Percentiles rank a stretch among this genome's conserved stretches.
Conservation (phyloP, 2,329 filamentous ascomycete genomes). For the Apiospora pterosperma region DNA sequence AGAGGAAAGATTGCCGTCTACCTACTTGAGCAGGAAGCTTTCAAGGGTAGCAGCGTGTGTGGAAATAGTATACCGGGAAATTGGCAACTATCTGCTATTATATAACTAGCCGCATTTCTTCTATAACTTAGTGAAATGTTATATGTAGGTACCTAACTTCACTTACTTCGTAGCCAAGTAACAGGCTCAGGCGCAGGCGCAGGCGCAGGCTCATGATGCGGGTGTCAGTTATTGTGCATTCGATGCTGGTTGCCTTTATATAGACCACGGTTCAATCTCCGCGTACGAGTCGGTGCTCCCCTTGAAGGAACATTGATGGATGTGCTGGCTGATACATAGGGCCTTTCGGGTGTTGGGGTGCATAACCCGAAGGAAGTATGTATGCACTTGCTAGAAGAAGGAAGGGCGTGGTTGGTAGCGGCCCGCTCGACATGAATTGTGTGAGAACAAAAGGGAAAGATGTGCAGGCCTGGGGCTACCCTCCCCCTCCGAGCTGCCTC, state of each 20-base stretch:
- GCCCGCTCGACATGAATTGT: conserved; percentile 1
- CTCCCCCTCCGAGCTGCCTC: neutral
- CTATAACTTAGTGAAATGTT: neutral
- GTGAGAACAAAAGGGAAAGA: neutral
- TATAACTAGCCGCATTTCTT: neutral
- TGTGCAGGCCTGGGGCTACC: neutral
- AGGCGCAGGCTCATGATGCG: neutral
- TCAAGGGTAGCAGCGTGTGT: neutral
- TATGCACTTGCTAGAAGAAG: no score
- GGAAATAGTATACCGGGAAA: conserved; percentile 1
- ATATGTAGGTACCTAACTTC: no score
- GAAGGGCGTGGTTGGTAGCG: neutral
- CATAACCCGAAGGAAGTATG: no score
- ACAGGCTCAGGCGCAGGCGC: neutral
- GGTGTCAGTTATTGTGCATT: neutral
- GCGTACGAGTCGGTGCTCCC: no score
- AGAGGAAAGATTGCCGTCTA: neutral
- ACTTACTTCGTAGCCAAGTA: neutral
- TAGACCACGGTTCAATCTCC: neutral
- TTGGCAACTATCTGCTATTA: no score
- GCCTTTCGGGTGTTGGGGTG: no score
- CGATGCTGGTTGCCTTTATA: neutral
- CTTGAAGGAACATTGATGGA: neutral
- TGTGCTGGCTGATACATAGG: neutral
- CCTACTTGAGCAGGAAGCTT: neutral